phyloP scores from a whole-genome alignment of 768 basidiomycete species.

The Psilocybe sp. region DNA sequence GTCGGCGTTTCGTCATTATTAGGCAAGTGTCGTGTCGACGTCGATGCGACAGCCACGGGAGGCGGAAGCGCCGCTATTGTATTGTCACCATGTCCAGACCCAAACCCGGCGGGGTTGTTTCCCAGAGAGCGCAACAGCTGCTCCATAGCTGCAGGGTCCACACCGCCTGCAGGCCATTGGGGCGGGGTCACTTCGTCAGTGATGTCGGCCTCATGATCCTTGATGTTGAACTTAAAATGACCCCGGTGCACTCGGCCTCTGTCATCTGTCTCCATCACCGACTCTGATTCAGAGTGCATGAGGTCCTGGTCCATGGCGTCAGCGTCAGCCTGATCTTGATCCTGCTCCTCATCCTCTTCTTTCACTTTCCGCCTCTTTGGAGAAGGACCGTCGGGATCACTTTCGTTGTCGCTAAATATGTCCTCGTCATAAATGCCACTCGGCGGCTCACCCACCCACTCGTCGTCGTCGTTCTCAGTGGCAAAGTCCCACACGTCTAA shows the following conservation, averaged over 20 bases:
- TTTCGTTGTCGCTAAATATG: slow-evolving; percentile 53
- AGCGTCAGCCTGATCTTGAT: slow-evolving; percentile 54
- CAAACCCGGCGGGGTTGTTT: too few species aligned
- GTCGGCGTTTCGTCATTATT: slow-evolving; percentile 24
- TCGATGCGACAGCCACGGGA: not conserved
- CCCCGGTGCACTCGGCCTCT: too few species aligned
- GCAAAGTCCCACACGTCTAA: slow-evolving; percentile 93
- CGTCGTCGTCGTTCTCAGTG: slow-evolving; percentile 60
- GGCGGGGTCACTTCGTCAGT: too few species aligned
- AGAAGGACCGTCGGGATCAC: slow-evolving; percentile 25
- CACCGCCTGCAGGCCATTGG: too few species aligned
- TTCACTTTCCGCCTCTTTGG: slow-evolving; percentile 7
- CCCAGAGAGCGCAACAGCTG: too few species aligned
- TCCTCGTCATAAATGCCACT: slow-evolving; percentile 74
- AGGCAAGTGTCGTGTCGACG: slow-evolving; percentile 9
- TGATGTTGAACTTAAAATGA: too few species aligned
- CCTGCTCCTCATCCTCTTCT: slow-evolving; percentile 32
- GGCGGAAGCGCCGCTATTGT: too few species aligned
- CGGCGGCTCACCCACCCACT: slow-evolving; percentile 79
- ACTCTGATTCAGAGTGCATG: slow-evolving; percentile 41
- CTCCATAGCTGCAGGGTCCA: too few species aligned
- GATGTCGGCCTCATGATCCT: slow-evolving; percentile 3
- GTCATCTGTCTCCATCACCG: slow-evolving; percentile 22
- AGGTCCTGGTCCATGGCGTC: slow-evolving; percentile 79
- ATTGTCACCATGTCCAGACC: too few species aligned